Evolutionary conservation across 345 rosid genomes (phyloP).

Genomic region (Eucalyptus polybractea): DNA sequence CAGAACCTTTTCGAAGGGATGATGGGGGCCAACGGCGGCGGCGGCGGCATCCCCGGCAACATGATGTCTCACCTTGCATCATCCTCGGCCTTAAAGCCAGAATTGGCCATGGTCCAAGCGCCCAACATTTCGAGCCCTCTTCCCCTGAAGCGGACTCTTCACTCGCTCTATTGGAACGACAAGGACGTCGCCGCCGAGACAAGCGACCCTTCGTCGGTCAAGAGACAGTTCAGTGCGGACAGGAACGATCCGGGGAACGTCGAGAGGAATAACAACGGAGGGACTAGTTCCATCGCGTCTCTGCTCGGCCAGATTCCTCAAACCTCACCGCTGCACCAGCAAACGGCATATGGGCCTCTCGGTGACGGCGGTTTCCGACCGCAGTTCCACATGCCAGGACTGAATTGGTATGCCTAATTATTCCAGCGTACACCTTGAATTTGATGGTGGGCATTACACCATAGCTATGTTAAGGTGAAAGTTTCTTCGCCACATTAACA

Average conservation of each 20-base stretch:
- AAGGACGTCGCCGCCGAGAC: slow-evolving; percentile 7
- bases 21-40: background rate
- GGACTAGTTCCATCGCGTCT: slow-evolving; percentile 28
- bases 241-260: background rate
- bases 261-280: slow-evolving; percentile 4
- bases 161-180: slow-evolving; percentile 49
- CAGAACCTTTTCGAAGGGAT: slow-evolving; percentile 31
- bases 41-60: background rate
- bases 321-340: slow-evolving; percentile 33
- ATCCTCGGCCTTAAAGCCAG: slow-evolving; percentile 25
- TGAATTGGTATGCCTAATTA: slow-evolving; percentile 64
- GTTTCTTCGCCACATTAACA: background rate
- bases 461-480: background rate
- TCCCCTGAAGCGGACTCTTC: slow-evolving; percentile 45
- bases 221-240: slow-evolving; percentile 30
- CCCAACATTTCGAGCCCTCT: slow-evolving; percentile 1
- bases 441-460: background rate
- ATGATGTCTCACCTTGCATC: slow-evolving; percentile 14
- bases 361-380: slow-evolving; percentile 49
- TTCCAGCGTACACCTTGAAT: background rate
- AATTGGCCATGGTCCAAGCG: slow-evolving; percentile 9
- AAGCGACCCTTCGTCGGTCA: slow-evolving; percentile 19
- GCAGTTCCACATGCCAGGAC: slow-evolving; percentile 46
- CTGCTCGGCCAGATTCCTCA: slow-evolving; percentile 41
- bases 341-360: slow-evolving; percentile 25